These are phyloP conservation scores for Peniophora sp. DNA, from an alignment of 1,284 basidiomycete genomes.

Conservation along the genomic window DNA sequence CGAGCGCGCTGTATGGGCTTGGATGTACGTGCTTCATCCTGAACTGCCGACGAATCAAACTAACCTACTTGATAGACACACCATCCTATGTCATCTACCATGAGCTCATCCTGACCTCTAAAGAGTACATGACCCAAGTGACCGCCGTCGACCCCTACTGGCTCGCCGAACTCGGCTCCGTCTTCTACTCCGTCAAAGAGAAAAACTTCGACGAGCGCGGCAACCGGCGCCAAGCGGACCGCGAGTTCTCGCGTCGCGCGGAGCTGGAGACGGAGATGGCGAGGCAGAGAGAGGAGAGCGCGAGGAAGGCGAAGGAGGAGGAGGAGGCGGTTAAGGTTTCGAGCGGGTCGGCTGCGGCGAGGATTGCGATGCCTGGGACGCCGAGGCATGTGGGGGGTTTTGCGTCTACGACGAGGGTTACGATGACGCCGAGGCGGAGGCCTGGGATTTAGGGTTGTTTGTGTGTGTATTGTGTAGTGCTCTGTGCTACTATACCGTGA, in stretches of 20 bases:
- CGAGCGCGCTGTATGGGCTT: slow-evolving; percentile 91
- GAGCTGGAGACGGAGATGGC: slow-evolving; percentile 90
- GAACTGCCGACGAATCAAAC: slow-evolving; percentile 9
- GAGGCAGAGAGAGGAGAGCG: slow-evolving; percentile 78
- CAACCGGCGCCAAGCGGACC: slow-evolving; percentile 64
- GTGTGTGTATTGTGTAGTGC: too few species aligned
- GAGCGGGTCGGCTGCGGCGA: slow-evolving; percentile 48
- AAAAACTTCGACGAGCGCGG: slow-evolving; percentile 89
- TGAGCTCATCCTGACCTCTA: slow-evolving; percentile 90
- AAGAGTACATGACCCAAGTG: slow-evolving; percentile 96
- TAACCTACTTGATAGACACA: slow-evolving; percentile 51
- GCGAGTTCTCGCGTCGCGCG: slow-evolving; percentile 84
- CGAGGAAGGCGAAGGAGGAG: slow-evolving; percentile 60
- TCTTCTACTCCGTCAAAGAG: slow-evolving; percentile 93
- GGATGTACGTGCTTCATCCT: slow-evolving; percentile 60
- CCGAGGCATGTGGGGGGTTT: slow-evolving; percentile 56
- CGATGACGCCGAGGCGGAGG: slow-evolving; percentile 55
- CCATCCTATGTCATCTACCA: slow-evolving; percentile 97
- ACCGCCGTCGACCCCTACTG: slow-evolving; percentile 94
- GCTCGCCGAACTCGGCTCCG: slow-evolving; percentile 89
- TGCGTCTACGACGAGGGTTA: slow-evolving; percentile 54
- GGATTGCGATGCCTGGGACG: slow-evolving; percentile 75
- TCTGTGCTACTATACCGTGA: too few species aligned
- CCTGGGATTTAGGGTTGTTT: slow-evolving; percentile 16
- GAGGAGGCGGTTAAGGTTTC: slow-evolving; percentile 53